Percentiles rank a stretch among this genome's conserved stretches.
Evolutionary conservation across 345 rosid species (phyloP).

Genomic region (Excoecaria cochinchinensis): DNA sequence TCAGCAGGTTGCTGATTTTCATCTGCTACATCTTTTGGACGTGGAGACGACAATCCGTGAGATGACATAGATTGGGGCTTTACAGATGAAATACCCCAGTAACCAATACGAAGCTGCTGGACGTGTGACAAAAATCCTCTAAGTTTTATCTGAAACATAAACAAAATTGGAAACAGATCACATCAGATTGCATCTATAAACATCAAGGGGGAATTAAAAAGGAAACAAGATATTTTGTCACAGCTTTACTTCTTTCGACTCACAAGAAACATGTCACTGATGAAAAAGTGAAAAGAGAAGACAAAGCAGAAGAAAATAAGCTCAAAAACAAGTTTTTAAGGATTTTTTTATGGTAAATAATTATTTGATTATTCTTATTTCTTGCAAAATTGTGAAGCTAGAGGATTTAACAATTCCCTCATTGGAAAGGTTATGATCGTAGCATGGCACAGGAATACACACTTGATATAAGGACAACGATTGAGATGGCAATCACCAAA

Average conservation of each 20-base stretch:
- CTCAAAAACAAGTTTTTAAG: background rate
- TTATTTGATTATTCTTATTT: background rate
- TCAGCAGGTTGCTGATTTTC: constrained; percentile 87
- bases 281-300: background rate
- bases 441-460: constrained; percentile 2
- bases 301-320: background rate
- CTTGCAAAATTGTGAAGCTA: background rate
- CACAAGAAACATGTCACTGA: background rate
- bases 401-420: background rate
- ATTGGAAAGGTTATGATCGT: background rate
- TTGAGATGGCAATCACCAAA: background rate
- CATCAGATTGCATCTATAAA: background rate
- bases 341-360: background rate
- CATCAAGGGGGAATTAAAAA: background rate
- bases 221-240: background rate
- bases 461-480: background rate
- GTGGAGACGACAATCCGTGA: constrained; percentile 83
- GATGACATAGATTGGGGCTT: constrained; percentile 59
- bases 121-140: constrained; percentile 93
- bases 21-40: constrained; percentile 64
- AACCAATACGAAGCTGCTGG: constrained; percentile 85
- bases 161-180: constrained; percentile 4
- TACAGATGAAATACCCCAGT: constrained; percentile 85
- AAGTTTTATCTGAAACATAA: constrained; percentile 68
- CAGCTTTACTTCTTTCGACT: background rate